A percentile compares a stretch with the other conserved stretches of the same genome.
Evolutionary conservation across 2,329 filamentous ascomycete species (phyloP).

Genomic region (Paramyrothecium roridum): DNA sequence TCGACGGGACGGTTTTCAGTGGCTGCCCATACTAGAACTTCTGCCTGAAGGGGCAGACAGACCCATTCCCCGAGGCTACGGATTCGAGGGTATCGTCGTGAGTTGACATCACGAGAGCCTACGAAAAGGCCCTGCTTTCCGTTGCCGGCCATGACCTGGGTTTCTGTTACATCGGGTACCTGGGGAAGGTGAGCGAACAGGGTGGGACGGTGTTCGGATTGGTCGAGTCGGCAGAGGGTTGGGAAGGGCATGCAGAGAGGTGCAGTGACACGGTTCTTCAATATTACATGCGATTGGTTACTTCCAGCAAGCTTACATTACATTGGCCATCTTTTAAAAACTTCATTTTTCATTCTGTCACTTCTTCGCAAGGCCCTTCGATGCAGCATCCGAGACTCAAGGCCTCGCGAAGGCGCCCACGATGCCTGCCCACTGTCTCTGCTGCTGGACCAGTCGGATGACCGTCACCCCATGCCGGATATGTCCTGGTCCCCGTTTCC

Average conservation of each 20-base stretch:
- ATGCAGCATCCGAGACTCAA: neutral
- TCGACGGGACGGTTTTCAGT: too few relatives aligned
- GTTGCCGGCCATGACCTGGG: too few relatives aligned
- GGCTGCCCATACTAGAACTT: too few relatives aligned
- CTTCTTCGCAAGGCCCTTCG: neutral
- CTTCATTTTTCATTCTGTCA: neutral
- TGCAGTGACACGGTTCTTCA: neutral
- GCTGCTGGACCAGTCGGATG: neutral
- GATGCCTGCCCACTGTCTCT: neutral
- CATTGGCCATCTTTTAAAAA: neutral
- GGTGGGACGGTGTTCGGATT: neutral
- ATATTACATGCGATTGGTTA: neutral
- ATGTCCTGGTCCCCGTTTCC: neutral
- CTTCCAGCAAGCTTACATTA: neutral
- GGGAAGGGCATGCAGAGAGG: neutral
- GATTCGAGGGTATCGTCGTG: too few relatives aligned
- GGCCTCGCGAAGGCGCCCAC: neutral
- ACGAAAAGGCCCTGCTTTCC: too few relatives aligned
- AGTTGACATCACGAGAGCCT: too few relatives aligned
- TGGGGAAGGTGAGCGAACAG: neutral
- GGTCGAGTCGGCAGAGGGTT: neutral
- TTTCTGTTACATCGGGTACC: neutral
- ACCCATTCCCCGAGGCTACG: too few relatives aligned
- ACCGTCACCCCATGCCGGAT: neutral
- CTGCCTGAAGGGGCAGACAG: too few relatives aligned